These are phyloP conservation scores for Onygenales sp. DNA, from an alignment of 2,329 filamentous ascomycete species.

Conservation along the genomic window DNA sequence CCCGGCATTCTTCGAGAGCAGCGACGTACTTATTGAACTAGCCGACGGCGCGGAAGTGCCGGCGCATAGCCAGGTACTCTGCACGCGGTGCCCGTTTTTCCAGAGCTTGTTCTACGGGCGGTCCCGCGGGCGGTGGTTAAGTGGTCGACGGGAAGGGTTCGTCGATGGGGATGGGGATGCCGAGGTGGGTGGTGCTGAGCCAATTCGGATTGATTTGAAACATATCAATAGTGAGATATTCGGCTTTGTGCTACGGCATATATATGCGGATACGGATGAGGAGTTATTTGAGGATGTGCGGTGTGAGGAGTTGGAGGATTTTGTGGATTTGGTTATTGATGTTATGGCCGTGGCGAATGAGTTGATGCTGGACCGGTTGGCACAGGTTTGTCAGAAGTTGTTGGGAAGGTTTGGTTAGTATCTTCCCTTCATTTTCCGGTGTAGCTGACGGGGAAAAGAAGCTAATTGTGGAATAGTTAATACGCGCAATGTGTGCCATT, in stretches of 20 bases:
- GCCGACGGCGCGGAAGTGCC: slow-evolving; percentile 53
- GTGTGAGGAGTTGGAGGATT: slow-evolving; percentile 64
- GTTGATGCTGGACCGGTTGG: slow-evolving; percentile 84
- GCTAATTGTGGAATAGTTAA: slow-evolving; percentile 45
- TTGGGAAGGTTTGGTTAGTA: slow-evolving; percentile 64
- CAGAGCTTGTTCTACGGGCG: slow-evolving; percentile 82
- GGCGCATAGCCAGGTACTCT: slow-evolving; percentile 70
- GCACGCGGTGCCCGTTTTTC: slow-evolving; percentile 85
- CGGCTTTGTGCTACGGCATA: slow-evolving; percentile 63
- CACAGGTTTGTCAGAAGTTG: slow-evolving; percentile 77
- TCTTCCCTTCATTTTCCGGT: not conserved
- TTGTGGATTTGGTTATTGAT: slow-evolving; percentile 81
- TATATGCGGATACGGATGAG: slow-evolving; percentile 74
- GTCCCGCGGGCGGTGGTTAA: slow-evolving; percentile 75
- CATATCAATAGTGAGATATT: slow-evolving; percentile 70
- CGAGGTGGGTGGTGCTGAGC: slow-evolving; percentile 25
- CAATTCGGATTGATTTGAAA: slow-evolving; percentile 66
- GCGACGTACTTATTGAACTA: slow-evolving; percentile 70
- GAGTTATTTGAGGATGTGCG: slow-evolving; percentile 74
- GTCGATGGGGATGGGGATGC: slow-evolving; percentile 18
- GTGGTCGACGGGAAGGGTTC: slow-evolving; percentile 49
- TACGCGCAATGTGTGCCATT: slow-evolving; percentile 71
- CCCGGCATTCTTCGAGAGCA: slow-evolving; percentile 62
- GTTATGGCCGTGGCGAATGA: slow-evolving; percentile 87
- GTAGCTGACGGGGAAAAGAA: not conserved